Percentiles rank a stretch among this genome's conserved stretches.
These are phyloP conservation scores for Lanzia echinophila DNA, from an alignment of 2,329 filamentous ascomycete genomes.

Conservation along the genomic window DNA sequence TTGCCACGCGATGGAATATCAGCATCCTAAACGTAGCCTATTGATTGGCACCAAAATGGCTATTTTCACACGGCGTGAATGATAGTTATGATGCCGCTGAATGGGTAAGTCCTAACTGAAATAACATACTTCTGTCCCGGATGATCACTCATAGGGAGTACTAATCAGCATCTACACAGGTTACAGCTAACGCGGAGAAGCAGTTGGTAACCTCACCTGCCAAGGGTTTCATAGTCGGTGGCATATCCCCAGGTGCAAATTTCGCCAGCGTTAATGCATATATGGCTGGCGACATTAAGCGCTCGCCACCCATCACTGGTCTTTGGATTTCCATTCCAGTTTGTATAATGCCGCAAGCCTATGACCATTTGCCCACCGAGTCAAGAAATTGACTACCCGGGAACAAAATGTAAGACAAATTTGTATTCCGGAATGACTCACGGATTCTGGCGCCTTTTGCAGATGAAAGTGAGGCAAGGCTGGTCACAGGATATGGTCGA, in stretches of 20 bases:
- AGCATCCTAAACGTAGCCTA: not conserved
- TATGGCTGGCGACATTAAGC: constrained; percentile 34
- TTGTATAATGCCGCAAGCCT: not conserved
- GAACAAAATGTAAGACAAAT: constrained; percentile 26
- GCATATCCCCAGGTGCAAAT: constrained; percentile 40
- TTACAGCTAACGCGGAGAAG: constrained; percentile 5
- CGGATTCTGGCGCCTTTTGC: constrained; percentile 22
- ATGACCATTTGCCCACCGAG: constrained; percentile 18
- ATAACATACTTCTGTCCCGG: not conserved
- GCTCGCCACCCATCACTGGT: constrained; percentile 41
- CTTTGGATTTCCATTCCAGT: constrained; percentile 36
- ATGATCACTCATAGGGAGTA: not conserved
- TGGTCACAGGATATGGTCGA: not conserved
- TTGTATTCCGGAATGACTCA: constrained; percentile 31
- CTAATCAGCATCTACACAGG: not conserved
- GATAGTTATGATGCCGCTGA: not conserved
- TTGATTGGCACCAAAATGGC: not conserved
- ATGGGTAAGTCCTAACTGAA: not conserved
- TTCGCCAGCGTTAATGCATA: constrained; percentile 35
- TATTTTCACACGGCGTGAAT: not conserved
- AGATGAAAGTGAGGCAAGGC: not conserved
- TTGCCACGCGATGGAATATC: not conserved
- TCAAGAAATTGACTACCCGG: constrained; percentile 36
- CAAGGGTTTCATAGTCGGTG: constrained; percentile 42
- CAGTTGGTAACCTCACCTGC: constrained; percentile 5